phyloP scores from a whole-genome alignment of 495 filamentous ascomycete genomes.

The Hyaloscypha variabilis region DNA sequence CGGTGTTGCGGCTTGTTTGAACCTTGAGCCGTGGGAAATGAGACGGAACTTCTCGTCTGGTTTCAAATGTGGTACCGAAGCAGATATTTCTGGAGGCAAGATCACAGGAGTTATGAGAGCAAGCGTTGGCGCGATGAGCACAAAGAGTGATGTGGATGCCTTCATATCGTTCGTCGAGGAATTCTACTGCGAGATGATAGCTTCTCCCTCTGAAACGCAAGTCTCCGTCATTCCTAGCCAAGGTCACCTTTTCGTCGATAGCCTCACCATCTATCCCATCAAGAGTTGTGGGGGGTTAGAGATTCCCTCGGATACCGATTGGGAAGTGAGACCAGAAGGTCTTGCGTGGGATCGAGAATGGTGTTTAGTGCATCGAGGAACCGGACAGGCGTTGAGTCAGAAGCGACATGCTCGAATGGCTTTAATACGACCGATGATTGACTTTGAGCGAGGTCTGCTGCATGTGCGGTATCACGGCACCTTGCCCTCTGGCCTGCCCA shows the following conservation, averaged over 20 bases:
- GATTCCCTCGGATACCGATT: constrained; percentile 63
- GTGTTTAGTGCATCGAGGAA: constrained; percentile 86
- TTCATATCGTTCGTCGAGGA: constrained; percentile 75
- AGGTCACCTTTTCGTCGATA: constrained; percentile 47
- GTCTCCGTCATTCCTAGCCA: neutral
- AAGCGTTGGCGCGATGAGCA: constrained; percentile 90
- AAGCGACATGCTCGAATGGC: constrained; percentile 85
- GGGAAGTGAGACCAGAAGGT: constrained; percentile 78
- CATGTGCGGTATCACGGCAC: constrained; percentile 38
- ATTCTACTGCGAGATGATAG: constrained; percentile 67
- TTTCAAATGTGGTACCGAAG: constrained; percentile 75
- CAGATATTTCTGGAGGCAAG: constrained; percentile 79
- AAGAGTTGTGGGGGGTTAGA: constrained; percentile 83
- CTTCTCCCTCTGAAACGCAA: constrained; percentile 5
- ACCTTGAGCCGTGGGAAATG: constrained; percentile 76
- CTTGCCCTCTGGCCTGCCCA: constrained; percentile 24
- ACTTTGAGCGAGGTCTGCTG: constrained; percentile 63
- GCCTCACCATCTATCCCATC: constrained; percentile 77
- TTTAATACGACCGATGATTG: constrained; percentile 69
- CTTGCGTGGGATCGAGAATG: constrained; percentile 93
- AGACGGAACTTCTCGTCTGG: constrained; percentile 79
- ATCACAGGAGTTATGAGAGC: constrained; percentile 85
- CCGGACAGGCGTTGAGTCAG: constrained; percentile 75
- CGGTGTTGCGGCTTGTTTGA: constrained; percentile 70
- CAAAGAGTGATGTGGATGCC: constrained; percentile 67